phyloP scores from a whole-genome alignment of 2,329 filamentous ascomycete genomes.

The Epichloe elymi region DNA sequence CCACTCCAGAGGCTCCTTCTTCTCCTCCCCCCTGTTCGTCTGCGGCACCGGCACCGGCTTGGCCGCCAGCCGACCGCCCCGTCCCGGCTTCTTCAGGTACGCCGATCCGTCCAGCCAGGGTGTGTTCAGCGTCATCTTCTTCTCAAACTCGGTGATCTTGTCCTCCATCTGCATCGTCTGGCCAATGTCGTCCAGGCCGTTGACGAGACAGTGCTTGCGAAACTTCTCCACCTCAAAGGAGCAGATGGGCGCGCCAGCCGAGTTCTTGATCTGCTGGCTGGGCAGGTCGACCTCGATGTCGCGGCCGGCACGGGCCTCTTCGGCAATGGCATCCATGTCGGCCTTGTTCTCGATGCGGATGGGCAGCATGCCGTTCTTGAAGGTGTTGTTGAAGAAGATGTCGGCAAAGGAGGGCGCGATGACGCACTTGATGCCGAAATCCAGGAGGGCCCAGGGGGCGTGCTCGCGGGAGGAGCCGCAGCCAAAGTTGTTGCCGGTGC shows the following conservation, averaged over 20 bases:
- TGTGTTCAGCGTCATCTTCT: conserved; percentile 59
- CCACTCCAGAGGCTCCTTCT: conserved; percentile 83
- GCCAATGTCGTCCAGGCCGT: conserved; percentile 91
- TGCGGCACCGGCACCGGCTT: conserved; percentile 62
- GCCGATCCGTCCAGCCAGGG: conserved; percentile 85
- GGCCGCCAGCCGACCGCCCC: conserved; percentile 40
- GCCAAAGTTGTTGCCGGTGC: conserved; percentile 87
- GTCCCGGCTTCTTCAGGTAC: conserved; percentile 49
- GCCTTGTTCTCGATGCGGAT: conserved; percentile 57
- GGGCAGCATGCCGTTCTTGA: conserved; percentile 98
- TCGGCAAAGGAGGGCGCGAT: conserved; percentile 65
- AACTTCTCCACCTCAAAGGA: conserved; percentile 85
- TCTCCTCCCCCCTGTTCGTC: conserved; percentile 74
- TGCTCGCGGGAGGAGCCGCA: conserved; percentile 90
- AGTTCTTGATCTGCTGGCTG: conserved; percentile 70
- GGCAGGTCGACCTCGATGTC: conserved; percentile 86
- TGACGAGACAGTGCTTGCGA: conserved; percentile 84
- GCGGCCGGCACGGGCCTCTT: conserved; percentile 62
- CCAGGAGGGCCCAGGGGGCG: conserved; percentile 90
- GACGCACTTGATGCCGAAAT: conserved; percentile 90
- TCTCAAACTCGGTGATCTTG: conserved; percentile 76
- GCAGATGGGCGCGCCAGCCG: conserved; percentile 58
- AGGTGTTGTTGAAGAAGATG: conserved; percentile 99
- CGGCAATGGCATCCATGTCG: conserved; percentile 56
- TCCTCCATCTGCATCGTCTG: conserved; percentile 85